A percentile compares a stretch with the other conserved stretches of the same genome.
Evolutionary conservation across 2,329 filamentous ascomycete genomes (phyloP).

Genomic region (Aspergillus candidus): DNA sequence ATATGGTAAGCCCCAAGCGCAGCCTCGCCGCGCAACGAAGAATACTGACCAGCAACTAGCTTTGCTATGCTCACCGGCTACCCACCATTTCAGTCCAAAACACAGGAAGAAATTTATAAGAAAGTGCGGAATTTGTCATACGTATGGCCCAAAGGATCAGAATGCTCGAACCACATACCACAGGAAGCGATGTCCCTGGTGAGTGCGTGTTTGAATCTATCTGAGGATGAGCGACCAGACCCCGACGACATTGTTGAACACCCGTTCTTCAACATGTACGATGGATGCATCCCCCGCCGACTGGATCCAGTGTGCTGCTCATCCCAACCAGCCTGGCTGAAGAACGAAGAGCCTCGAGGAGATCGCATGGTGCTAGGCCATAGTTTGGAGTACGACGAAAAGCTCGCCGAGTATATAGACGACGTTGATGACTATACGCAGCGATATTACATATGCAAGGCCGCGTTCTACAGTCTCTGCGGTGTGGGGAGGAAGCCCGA

Average conservation of each 20-base stretch:
- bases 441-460: conserved; percentile 35
- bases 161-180: conserved; percentile 42
- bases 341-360: conserved; percentile 40
- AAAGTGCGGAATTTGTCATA: conserved; percentile 45
- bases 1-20: conserved; percentile 67
- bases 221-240: conserved; percentile 44
- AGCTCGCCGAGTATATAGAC: conserved; percentile 29
- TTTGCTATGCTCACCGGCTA: conserved; percentile 97
- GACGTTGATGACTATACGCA: conserved; percentile 33
- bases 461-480: conserved; percentile 40
- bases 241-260: conserved; percentile 47
- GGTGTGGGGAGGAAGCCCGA: conserved; percentile 41
- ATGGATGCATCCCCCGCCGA: conserved; percentile 41
- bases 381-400: conserved; percentile 39
- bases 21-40: not conserved
- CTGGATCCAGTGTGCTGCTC: conserved; percentile 36
- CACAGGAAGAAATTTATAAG: conserved; percentile 47
- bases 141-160: conserved; percentile 43
- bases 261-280: conserved; percentile 46
- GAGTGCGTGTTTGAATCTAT: conserved; percentile 42
- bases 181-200: conserved; percentile 46
- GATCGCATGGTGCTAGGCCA: conserved; percentile 40
- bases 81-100: conserved; percentile 83
- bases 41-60: conserved; percentile 40
- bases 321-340: conserved; percentile 40